These are phyloP conservation scores for Aspergillus tubingensis DNA, from an alignment of 2,329 filamentous ascomycete genomes.

Conservation along the genomic window DNA sequence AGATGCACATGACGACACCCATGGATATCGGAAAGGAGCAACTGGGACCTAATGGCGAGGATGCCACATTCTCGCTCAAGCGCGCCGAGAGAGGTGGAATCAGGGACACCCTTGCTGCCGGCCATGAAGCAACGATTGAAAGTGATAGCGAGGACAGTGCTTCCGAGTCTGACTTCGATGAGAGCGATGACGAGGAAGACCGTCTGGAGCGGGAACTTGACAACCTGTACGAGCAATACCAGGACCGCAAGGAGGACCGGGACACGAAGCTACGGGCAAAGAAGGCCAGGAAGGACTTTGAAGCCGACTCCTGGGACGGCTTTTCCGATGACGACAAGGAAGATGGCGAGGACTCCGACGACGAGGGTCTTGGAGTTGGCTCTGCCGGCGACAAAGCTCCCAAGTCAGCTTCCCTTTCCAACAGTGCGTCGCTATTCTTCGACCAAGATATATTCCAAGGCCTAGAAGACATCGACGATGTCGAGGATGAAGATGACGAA, in stretches of 20 bases:
- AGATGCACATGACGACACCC: conserved; percentile 93
- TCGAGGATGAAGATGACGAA: conserved; percentile 55
- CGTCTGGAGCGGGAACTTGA: conserved; percentile 82
- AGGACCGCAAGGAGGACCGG: conserved; percentile 72
- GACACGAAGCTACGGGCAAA: conserved; percentile 92
- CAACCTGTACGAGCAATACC: conserved; percentile 81
- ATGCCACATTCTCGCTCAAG: conserved; percentile 84
- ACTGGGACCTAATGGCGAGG: conserved; percentile 72
- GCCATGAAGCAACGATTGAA: conserved; percentile 69
- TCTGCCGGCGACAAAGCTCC: conserved; percentile 35
- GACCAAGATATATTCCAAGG: conserved; percentile 92
- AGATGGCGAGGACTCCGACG: conserved; percentile 56
- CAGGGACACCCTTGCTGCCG: conserved; percentile 68
- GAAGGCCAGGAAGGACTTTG: conserved; percentile 76
- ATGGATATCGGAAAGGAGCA: conserved; percentile 96
- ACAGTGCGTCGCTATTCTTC: conserved; percentile 84
- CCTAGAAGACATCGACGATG: conserved; percentile 67
- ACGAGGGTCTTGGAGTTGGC: conserved; percentile 49
- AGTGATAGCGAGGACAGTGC: conserved; percentile 64
- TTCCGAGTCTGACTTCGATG: conserved; percentile 60
- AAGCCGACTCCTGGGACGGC: conserved; percentile 90
- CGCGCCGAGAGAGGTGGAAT: conserved; percentile 74
- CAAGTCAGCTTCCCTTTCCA: conserved; percentile 65
- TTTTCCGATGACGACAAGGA: conserved; percentile 68
- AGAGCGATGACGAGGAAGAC: conserved; percentile 77